A percentile compares a stretch with the other conserved stretches of the same genome.
Evolutionary conservation across 768 basidiomycete genomes (phyloP).

Genomic region (Paxillus ammoniavirescens): DNA sequence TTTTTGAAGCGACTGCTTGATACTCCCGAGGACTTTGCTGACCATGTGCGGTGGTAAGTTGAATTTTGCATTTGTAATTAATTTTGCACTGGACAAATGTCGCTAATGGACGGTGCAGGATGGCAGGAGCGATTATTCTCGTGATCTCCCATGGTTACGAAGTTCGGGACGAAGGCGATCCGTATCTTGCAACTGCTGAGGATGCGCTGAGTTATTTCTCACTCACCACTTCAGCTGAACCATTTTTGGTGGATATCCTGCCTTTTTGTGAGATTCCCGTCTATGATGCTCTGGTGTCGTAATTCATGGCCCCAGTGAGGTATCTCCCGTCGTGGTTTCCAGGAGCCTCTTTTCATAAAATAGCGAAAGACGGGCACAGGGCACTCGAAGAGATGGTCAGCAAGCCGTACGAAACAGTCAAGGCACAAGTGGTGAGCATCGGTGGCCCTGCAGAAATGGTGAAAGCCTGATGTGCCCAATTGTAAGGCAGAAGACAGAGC

Average conservation of each 20-base stretch:
- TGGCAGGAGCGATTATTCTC: conserved; percentile 25
- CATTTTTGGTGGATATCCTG: conserved; percentile 10
- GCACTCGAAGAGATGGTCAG: conserved; percentile 41
- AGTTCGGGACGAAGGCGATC: conserved; percentile 32
- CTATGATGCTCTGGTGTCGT: neutral
- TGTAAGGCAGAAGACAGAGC: conserved; percentile 3
- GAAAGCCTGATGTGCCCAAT: neutral
- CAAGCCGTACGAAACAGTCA: conserved; percentile 42
- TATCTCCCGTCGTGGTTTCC: conserved; percentile 27
- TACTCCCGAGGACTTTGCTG: neutral
- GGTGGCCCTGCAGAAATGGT: neutral
- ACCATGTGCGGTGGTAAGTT: conserved; percentile 1
- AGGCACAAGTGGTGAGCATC: conserved; percentile 40
- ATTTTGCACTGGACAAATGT: neutral
- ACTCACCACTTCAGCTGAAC: neutral
- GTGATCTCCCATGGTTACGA: conserved; percentile 38
- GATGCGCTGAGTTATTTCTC: conserved; percentile 18
- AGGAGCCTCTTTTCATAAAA: conserved; percentile 30
- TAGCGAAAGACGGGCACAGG: conserved; percentile 20
- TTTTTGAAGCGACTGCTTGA: conserved; percentile 2
- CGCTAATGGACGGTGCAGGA: neutral
- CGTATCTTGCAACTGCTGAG: conserved; percentile 27
- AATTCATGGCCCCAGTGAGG: conserved; percentile 7
- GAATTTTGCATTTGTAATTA: neutral
- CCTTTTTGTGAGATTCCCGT: conserved; percentile 3